These are phyloP conservation scores for Yarrowia osloensis DNA, from an alignment of 805 yeast genomes.

Conservation along the genomic window DNA sequence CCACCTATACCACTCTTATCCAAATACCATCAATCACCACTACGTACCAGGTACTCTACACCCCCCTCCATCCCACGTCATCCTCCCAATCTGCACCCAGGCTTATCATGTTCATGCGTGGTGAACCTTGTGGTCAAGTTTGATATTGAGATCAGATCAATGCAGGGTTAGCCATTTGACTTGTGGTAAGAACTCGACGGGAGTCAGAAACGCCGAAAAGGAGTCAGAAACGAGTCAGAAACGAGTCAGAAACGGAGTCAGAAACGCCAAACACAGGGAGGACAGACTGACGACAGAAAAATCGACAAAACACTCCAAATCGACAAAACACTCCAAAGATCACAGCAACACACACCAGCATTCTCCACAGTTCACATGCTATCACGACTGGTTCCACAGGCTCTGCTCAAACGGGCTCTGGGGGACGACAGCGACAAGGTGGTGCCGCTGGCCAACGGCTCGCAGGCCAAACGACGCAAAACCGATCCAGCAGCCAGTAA, in stretches of 20 bases:
- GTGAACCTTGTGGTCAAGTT: conserved; percentile 20
- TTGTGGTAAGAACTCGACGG: no score
- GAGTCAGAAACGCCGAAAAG: no score
- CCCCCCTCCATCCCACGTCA: no score
- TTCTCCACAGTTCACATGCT: background rate
- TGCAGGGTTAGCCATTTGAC: background rate
- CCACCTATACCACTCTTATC: no score
- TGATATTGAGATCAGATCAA: conserved; percentile 29
- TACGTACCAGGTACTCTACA: no score
- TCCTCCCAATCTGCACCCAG: conserved; percentile 3
- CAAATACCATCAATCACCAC: no score
- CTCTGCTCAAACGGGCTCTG: conserved; percentile 2
- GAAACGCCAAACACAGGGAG: no score
- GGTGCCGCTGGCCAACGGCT: background rate
- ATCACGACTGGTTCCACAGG: conserved; percentile 6
- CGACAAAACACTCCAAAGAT: background rate
- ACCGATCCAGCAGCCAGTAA: no score
- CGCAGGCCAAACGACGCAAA: background rate
- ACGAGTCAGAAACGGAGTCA: no score
- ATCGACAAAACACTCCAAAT: no score
- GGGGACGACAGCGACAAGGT: background rate
- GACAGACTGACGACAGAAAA: no score
- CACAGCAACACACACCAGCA: background rate
- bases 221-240: no score
- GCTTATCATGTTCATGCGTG: conserved; percentile 25